Base-by-base conservation (phyloP, 371 early-diverging fungal species). In the Haplosporangium sp. region DNA sequence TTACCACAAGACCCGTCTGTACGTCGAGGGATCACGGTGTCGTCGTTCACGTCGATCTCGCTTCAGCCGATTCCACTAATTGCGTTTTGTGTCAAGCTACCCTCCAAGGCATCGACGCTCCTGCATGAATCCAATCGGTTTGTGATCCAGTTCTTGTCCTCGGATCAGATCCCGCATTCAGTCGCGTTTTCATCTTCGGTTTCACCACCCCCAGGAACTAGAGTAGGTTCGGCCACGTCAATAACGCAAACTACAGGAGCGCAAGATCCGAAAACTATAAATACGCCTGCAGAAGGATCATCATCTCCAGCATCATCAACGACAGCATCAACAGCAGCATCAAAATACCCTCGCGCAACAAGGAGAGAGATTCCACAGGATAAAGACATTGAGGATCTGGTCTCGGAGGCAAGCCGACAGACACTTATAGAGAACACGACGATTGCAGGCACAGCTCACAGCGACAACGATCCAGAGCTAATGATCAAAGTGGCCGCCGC, bases 41-140 rank as follows among this genome's bases (percentile, higher is more conserved):
- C 87, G 20, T 91, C 91, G 5, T 91, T 92, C 55, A 90, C 90
- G 0, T 91, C 93, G 2, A 86, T 92, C 14, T 87, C 90, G n/a
- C 73, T 92, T 0, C 69, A 84, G 23, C 93, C 93, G 5, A 82
- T 85, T 20, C 90, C 93, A 3, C 75, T 90, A 21, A 83, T 92
- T 13, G 85, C 89, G 0, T 92, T 92, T 67, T 87, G 87, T 64
- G 86, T 92, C 1, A 87, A 89, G 13, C 71, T 81, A 1, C 93
- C 91, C 9, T 92, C 92, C 18, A 82, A 87, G 0, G 89, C 89
- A 0, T 88, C 89, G 1, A 83, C 84, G 0, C 54, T 87, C 13
- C 64, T 91, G 20, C 88, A 89, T 72, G 72, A 82, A 0, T 85
- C 90, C 0, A 83, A 85, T 16, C 74, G 73, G n/a, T 91, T 92